These are phyloP conservation scores for Dichotomopilus funicola DNA, from an alignment of 2,329 filamentous ascomycete species.

Conservation along the genomic window DNA sequence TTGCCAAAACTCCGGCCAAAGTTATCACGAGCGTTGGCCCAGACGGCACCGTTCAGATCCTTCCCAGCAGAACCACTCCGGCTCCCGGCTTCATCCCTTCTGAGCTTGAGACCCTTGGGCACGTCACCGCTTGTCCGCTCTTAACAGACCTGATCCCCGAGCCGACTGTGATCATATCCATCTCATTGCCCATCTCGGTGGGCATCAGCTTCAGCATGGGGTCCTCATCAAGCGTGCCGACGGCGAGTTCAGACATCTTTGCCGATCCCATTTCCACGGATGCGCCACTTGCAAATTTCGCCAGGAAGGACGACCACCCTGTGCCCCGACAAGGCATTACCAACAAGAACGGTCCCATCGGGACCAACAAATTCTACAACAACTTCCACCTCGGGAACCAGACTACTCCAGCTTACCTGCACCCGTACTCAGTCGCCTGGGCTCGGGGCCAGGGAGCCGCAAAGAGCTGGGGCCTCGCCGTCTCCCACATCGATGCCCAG, in stretches of 20 bases:
- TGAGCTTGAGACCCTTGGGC: slow-evolving; percentile 25
- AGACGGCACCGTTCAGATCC: slow-evolving; percentile 31
- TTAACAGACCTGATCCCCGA: slow-evolving; percentile 1
- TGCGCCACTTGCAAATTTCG: slow-evolving; percentile 44
- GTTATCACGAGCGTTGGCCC: slow-evolving; percentile 28
- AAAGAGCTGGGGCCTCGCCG: slow-evolving; percentile 67
- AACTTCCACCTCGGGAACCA: slow-evolving; percentile 76
- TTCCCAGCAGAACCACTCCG: slow-evolving; percentile 27
- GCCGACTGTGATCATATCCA: slow-evolving; percentile 26
- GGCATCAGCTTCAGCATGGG: background rate
- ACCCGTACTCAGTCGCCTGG: slow-evolving; percentile 69
- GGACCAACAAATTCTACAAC: slow-evolving; percentile 76
- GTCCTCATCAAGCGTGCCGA: slow-evolving; percentile 23
- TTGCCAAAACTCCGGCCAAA: slow-evolving; percentile 20
- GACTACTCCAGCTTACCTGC: slow-evolving; percentile 61
- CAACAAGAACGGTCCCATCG: slow-evolving; percentile 41
- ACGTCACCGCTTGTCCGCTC: slow-evolving; percentile 9
- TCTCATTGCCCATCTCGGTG: slow-evolving; percentile 28
- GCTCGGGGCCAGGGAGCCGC: slow-evolving; percentile 55
- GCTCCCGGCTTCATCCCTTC: slow-evolving; percentile 31
- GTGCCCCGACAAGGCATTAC: slow-evolving; percentile 47
- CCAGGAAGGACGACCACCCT: slow-evolving; percentile 49
- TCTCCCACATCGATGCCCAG: slow-evolving; percentile 64
- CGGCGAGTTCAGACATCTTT: slow-evolving; percentile 45
- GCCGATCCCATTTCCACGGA: slow-evolving; percentile 46